Evolutionary conservation across 148 eudicot species (phyloP).

Genomic region (Rhododendron ferrugineum): DNA sequence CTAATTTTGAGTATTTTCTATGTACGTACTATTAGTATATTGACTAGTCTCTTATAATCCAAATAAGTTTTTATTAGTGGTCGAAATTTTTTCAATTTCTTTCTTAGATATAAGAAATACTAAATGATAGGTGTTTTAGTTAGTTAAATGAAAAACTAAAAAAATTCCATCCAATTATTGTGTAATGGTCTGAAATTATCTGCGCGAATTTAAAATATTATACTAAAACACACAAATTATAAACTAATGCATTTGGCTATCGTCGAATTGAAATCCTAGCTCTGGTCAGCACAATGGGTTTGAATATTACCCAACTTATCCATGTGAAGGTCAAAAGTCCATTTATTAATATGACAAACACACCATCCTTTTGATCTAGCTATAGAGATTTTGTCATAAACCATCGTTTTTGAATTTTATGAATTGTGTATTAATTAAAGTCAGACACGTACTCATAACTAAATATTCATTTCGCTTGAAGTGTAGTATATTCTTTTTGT

Average conservation of each 20-base stretch:
- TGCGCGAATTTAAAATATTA: too few relatives aligned
- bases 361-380: neutral
- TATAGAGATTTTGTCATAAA: neutral
- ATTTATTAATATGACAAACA: neutral
- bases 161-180: too few relatives aligned
- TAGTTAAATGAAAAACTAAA: too few relatives aligned
- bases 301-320: neutral
- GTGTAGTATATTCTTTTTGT: neutral
- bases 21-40: neutral
- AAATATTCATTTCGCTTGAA: neutral
- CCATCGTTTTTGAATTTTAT: neutral
- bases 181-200: too few relatives aligned
- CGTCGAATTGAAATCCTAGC: too few relatives aligned
- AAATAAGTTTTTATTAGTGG: too few relatives aligned
- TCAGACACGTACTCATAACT: neutral
- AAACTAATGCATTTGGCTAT: too few relatives aligned
- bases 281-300: neutral
- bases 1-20: neutral
- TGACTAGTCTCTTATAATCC: too few relatives aligned
- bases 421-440: neutral
- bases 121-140: neutral
- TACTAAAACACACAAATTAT: too few relatives aligned
- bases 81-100: too few relatives aligned
- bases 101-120: neutral
- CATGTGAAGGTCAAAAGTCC: neutral